Percentiles rank a stretch among this genome's conserved stretches.
Conservation (phyloP, 2,329 filamentous ascomycete genomes). For the Chaetomiaceae sp. region DNA sequence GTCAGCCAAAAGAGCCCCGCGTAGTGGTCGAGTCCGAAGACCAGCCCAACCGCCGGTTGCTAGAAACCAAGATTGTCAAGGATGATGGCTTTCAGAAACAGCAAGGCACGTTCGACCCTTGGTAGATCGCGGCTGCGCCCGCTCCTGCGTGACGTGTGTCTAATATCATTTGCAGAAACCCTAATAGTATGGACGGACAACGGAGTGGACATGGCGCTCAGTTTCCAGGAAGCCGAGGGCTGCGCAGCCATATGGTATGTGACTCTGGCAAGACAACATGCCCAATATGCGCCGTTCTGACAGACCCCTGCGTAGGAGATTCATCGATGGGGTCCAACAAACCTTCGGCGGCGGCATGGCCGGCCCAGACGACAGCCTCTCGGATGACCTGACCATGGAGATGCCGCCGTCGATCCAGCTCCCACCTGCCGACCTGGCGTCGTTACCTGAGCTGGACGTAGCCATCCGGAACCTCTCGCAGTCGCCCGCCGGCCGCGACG, state of each 20-base stretch:
- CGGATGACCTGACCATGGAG: constrained; percentile 79
- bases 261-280: neutral
- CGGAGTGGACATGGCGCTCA: constrained; percentile 93
- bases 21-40: constrained; percentile 94
- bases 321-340: constrained; percentile 81
- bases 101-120: constrained; percentile 61
- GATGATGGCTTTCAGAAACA: constrained; percentile 98
- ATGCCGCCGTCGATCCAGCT: constrained; percentile 66
- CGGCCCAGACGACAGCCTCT: constrained; percentile 76
- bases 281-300: constrained; percentile 25
- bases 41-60: constrained; percentile 72
- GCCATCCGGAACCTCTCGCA: constrained; percentile 75
- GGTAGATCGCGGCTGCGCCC: constrained; percentile 11
- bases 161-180: constrained; percentile 61
- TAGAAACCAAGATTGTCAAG: constrained; percentile 86
- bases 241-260: constrained; percentile 85
- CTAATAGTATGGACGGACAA: constrained; percentile 98
- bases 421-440: constrained; percentile 74
- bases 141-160: constrained; percentile 28
- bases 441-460: constrained; percentile 78
- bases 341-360: constrained; percentile 58
- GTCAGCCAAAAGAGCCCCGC: constrained; percentile 70
- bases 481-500: constrained; percentile 73
- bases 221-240: constrained; percentile 95
- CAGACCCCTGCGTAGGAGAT: constrained; percentile 61